These are phyloP conservation scores for Daldinia bambusicola DNA, from an alignment of 495 filamentous ascomycete genomes.

Conservation along the genomic window DNA sequence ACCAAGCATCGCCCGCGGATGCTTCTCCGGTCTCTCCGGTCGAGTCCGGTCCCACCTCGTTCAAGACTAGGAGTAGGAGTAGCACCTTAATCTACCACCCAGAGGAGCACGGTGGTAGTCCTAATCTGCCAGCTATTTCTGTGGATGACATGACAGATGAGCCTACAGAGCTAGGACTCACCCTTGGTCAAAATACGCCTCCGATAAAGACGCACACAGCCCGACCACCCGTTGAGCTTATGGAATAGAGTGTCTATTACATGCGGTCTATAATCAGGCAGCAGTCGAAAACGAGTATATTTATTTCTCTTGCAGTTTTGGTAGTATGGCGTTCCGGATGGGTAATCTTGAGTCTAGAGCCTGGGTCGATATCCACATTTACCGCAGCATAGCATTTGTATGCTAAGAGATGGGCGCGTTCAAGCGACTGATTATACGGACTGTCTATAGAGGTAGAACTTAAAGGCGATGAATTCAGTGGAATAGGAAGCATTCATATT, in stretches of 20 bases:
- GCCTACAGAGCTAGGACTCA: constrained; percentile 56
- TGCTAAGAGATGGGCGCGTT: neutral
- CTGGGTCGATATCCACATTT: constrained; percentile 13
- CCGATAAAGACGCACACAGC: constrained; percentile 78
- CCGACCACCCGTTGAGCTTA: constrained; percentile 90
- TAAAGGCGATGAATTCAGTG: neutral
- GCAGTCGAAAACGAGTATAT: constrained; percentile 24
- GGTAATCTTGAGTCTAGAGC: neutral
- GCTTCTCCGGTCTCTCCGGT: constrained; percentile 50
- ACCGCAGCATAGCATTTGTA: constrained; percentile 11
- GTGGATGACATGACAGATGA: constrained; percentile 87
- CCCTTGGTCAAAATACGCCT: constrained; percentile 53
- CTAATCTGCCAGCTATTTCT: constrained; percentile 84
- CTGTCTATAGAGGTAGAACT: neutral
- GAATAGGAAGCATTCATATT: constrained; percentile 1
- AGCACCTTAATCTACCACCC: constrained; percentile 81
- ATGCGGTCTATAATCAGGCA: neutral
- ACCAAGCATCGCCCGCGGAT: constrained; percentile 44
- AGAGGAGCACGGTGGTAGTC: constrained; percentile 76
- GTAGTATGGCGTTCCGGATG: constrained; percentile 40
- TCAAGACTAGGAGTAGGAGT: constrained; percentile 58
- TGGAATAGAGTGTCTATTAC: constrained; percentile 59
- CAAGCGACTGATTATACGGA: neutral
- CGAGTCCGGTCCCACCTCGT: constrained; percentile 35
- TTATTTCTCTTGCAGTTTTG: constrained; percentile 8